These are phyloP conservation scores for Boletus speciosus DNA, from an alignment of 768 basidiomycete species.

Conservation along the genomic window DNA sequence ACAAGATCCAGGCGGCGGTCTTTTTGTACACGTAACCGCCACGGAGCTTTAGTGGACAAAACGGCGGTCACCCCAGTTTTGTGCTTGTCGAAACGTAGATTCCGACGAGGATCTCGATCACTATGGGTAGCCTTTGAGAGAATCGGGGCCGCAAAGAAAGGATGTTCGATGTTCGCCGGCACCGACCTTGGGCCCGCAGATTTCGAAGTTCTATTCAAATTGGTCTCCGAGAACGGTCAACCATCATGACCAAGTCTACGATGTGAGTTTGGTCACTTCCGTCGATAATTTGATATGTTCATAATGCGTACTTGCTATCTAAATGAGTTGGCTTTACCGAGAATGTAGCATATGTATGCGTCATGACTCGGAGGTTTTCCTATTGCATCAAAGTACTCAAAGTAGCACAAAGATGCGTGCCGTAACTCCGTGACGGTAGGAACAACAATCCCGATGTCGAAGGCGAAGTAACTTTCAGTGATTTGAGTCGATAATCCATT, in stretches of 20 bases:
- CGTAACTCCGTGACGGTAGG: not conserved
- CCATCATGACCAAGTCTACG: no score
- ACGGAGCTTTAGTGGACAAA: no score
- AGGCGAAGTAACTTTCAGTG: not conserved
- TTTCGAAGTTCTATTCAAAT: not conserved
- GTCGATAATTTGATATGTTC: no score
- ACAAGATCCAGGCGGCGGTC: not conserved
- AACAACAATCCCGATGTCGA: not conserved
- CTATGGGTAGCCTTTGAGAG: not conserved
- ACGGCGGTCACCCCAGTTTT: not conserved
- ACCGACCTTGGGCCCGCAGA: not conserved
- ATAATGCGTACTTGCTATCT: no score
- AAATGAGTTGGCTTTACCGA: no score
- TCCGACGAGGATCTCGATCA: not conserved
- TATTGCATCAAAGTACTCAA: not conserved
- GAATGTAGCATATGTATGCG: no score
- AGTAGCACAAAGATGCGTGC: not conserved
- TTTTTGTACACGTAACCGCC: not conserved
- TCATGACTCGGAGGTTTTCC: not conserved
- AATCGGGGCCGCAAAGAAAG: not conserved
- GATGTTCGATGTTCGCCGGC: not conserved
- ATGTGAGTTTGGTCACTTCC: no score
- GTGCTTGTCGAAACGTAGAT: not conserved
- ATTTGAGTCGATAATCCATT: no score
- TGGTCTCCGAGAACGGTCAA: no score